Evolutionary conservation across 345 rosid species (phyloP), one percentile per base, ranked within the genome.

Genomic region (Theobroma cacao): DNA sequence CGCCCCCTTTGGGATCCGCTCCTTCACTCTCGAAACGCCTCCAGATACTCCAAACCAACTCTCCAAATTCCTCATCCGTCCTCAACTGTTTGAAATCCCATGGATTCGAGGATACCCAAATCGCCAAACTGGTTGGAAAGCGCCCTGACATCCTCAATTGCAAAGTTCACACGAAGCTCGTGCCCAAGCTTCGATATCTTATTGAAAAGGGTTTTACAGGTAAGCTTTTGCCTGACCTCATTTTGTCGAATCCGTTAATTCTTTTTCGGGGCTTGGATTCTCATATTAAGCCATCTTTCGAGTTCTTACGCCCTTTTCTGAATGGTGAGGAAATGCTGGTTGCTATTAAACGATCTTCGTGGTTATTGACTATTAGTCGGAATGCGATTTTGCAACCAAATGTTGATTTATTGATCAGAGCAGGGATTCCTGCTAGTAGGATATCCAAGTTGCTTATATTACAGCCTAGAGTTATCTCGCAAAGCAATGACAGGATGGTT

Each of bases 401-500:
- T 43, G 33, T 60, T 41, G 56, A 75, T 45, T 75, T 75, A 0
- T 31, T 75, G 77, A 60, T 60, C 22, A 59, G 36, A 1, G 77
- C 60, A 62, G 68, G 69, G 26, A 8, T 75, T 60, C 1, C 56
- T 43, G 28, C 10, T 75, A 9, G 1, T 24, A 45, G 67, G 34
- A 30, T 75, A 38, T 75, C 30, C 12, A 41, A 11, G 7, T 59
- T 75, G 68, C 17, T 75, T 3, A 13, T 41, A 9, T 2, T 17
- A 15, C 77, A 75, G 15, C 77, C 77, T 24, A 75, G 77, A 62
- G 67, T 30, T 41, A 2, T 75, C 36, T 14, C 60, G 55, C 77
- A 75, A 75, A 75, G 77, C 58, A 41, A 9, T 75, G 38, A 13
- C 2, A 20, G 77, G 28, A 75, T 75, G 33, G 40, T 30, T 60